A percentile compares a stretch with the other conserved stretches of the same genome.
phyloP scores from a whole-genome alignment of 352 stramenopile genomes.

The Globisporangium parvum region DNA sequence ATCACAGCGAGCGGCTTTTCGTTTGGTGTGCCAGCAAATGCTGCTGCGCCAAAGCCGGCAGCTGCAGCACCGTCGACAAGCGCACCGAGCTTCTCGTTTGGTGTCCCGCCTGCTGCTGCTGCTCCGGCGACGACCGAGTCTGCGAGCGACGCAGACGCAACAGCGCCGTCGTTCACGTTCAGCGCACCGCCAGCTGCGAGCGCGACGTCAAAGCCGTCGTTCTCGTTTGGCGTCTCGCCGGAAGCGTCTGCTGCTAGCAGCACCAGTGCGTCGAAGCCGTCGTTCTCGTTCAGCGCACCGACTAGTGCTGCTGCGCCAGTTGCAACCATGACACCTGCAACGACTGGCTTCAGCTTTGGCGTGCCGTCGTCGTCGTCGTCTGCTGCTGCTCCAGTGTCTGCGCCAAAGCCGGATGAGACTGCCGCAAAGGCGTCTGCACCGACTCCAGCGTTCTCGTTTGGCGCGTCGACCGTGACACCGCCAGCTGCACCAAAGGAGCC shows the following conservation, averaged over 20 bases:
- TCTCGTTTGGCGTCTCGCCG: slow-evolving; percentile 16
- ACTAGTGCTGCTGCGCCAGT: not conserved
- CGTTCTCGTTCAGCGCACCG: slow-evolving; percentile 18
- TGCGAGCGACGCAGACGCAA: slow-evolving; percentile 15
- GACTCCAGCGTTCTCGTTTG: slow-evolving; percentile 18
- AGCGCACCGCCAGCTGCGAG: slow-evolving; percentile 28
- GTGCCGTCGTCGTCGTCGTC: not conserved
- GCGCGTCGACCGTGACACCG: not conserved
- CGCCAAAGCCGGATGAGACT: slow-evolving; percentile 7
- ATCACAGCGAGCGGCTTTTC: slow-evolving; percentile 21
- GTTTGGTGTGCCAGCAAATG: slow-evolving; percentile 15
- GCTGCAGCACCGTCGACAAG: slow-evolving; percentile 1
- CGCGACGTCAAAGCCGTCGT: slow-evolving; percentile 15
- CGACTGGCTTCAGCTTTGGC: slow-evolving; percentile 30
- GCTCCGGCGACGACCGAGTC: not conserved
- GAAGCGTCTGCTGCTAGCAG: not conserved
- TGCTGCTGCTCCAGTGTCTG: not conserved
- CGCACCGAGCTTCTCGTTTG: slow-evolving; percentile 27
- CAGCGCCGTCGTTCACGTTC: slow-evolving; percentile 44
- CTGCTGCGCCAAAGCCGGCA: slow-evolving; percentile 6
- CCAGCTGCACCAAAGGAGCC: not conserved
- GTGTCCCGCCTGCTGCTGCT: slow-evolving; percentile 4
- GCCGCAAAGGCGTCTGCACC: slow-evolving; percentile 1
- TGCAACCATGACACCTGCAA: slow-evolving; percentile 2
- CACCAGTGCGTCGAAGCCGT: slow-evolving; percentile 12